Percentiles rank a stretch among this genome's conserved stretches.
Evolutionary conservation across 2,329 filamentous ascomycete species (phyloP).

Genomic region (Ciborinia camelliae): DNA sequence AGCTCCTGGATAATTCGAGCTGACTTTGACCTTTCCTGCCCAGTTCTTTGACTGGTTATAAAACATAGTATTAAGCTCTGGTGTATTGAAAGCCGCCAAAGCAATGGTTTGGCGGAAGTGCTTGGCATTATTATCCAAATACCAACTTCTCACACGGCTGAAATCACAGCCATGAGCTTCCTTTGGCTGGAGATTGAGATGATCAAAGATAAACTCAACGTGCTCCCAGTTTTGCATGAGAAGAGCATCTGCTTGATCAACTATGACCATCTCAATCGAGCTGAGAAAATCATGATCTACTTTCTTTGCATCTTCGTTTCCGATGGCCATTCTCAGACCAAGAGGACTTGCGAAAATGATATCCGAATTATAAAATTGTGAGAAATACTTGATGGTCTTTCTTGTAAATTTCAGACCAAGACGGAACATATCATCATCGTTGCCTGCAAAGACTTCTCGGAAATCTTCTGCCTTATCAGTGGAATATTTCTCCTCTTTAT

Average conservation of each 20-base stretch:
- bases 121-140: constrained; percentile 80
- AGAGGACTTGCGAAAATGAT: constrained; percentile 90
- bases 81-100: constrained; percentile 78
- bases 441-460: constrained; percentile 83
- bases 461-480: constrained; percentile 82
- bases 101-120: constrained; percentile 83
- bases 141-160: constrained; percentile 84
- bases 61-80: constrained; percentile 79
- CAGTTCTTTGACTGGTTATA: constrained; percentile 75
- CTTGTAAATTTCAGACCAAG: constrained; percentile 95
- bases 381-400: constrained; percentile 92
- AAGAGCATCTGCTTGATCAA: constrained; percentile 89
- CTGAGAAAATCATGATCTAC: constrained; percentile 86
- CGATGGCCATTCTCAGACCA: constrained; percentile 85
- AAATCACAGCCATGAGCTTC: constrained; percentile 93
- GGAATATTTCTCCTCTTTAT: constrained; percentile 65
- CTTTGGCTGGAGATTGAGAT: constrained; percentile 86
- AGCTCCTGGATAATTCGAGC: constrained; percentile 62
- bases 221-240: constrained; percentile 99
- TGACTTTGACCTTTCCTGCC: constrained; percentile 73
- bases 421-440: constrained; percentile 96
- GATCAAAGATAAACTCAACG: constrained; percentile 84
- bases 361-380: constrained; percentile 94
- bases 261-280: constrained; percentile 84
- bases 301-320: constrained; percentile 64